Evolutionary conservation across 2,329 filamentous ascomycete genomes (phyloP).

Genomic region (Arachnomyces sp.): DNA sequence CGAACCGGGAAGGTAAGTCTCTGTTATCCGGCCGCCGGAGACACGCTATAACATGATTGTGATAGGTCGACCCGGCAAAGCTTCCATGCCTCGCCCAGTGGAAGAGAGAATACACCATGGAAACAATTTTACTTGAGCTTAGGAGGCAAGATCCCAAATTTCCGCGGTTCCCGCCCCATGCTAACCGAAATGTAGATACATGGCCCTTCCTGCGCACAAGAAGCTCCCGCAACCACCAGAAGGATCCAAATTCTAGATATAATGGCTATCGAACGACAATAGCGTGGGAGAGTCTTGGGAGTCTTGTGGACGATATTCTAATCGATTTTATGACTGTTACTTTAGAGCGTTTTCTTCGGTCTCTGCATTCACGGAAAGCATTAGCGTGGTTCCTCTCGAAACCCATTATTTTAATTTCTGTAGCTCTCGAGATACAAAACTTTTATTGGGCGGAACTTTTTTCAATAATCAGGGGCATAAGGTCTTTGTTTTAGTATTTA

Average conservation of each 20-base stretch:
- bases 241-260: slow-evolving; percentile 55
- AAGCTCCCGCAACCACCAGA: slow-evolving; percentile 92
- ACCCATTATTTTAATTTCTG: slow-evolving; percentile 10
- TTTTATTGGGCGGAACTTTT: too few relatives aligned
- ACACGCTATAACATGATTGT: background rate
- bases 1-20: slow-evolving; percentile 61
- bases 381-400: slow-evolving; percentile 23
- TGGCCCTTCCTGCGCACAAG: slow-evolving; percentile 87
- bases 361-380: slow-evolving; percentile 29
- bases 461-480: too few relatives aligned
- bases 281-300: slow-evolving; percentile 20
- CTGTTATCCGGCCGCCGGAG: background rate
- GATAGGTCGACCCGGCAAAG: slow-evolving; percentile 70
- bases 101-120: slow-evolving; percentile 92
- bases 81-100: slow-evolving; percentile 81
- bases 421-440: too few relatives aligned
- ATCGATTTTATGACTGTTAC: slow-evolving; percentile 14
- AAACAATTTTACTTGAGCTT: slow-evolving; percentile 82
- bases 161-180: slow-evolving; percentile 10
- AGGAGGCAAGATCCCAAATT: slow-evolving; percentile 50
- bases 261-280: slow-evolving; percentile 16
- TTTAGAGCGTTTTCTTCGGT: slow-evolving; percentile 29
- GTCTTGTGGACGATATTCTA: slow-evolving; percentile 19
- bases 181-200: slow-evolving; percentile 56
- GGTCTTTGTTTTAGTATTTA: background rate